Conservation (phyloP, 2,329 filamentous ascomycete genomes). For the Pestalotiopsis sp. region DNA sequence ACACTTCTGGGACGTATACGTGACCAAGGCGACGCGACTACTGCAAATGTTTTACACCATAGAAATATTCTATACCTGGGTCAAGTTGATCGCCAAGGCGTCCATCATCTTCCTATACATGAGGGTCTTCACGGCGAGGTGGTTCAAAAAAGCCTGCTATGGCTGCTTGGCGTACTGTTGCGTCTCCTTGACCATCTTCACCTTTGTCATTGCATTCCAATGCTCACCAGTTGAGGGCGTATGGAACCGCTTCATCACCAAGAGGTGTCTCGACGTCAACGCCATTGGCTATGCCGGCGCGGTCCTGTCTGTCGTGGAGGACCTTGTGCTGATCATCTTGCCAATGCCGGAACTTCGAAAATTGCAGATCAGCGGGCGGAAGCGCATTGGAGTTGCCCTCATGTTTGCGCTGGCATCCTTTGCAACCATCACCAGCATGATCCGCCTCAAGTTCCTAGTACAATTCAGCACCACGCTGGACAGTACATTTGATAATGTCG, state of each 20-base stretch:
- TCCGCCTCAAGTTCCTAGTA: conserved; percentile 25
- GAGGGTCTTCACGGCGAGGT: conserved; percentile 6
- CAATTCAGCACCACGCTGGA: conserved; percentile 21
- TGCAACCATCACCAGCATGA: conserved; percentile 24
- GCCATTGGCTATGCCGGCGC: conserved; percentile 69
- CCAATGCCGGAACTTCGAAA: conserved; percentile 45
- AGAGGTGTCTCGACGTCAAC: conserved; percentile 61
- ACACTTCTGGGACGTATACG: conserved; percentile 26
- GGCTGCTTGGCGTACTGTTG: not conserved
- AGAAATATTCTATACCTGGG: conserved; percentile 9
- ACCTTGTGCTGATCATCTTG: conserved; percentile 65
- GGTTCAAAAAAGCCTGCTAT: conserved; percentile 5
- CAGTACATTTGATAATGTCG: conserved; percentile 24
- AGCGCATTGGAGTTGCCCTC: conserved; percentile 66
- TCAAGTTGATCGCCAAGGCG: conserved; percentile 11
- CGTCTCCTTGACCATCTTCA: not conserved
- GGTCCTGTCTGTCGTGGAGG: conserved; percentile 69
- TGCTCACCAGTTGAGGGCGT: conserved; percentile 4
- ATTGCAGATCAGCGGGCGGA: conserved; percentile 64
- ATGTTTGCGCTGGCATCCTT: conserved; percentile 66
- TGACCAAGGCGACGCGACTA: conserved; percentile 14
- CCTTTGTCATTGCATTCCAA: conserved; percentile 11
- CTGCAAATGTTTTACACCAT: conserved; percentile 11
- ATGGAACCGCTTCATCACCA: conserved; percentile 11
- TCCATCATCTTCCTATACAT: conserved; percentile 10